Percentiles rank a stretch among this genome's conserved stretches.
Evolutionary conservation across 257 asterid species (phyloP).

Genomic region (Solanum clarkiae): DNA sequence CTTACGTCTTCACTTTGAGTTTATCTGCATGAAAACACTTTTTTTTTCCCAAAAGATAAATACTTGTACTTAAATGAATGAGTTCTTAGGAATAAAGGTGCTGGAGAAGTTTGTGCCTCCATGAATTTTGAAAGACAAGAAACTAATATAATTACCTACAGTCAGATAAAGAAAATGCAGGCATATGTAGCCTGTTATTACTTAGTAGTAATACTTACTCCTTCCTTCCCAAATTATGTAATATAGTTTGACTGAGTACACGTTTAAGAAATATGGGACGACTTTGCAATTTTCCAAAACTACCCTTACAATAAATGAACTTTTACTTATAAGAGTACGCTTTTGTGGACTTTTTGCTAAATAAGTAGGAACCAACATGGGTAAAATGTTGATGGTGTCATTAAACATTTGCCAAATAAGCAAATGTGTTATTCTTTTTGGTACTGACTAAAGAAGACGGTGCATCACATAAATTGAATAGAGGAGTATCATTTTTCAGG

Average conservation of each 20-base stretch:
- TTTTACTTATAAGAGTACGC: too few relatives aligned
- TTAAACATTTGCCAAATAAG: too few relatives aligned
- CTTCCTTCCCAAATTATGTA: not conserved
- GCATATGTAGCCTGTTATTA: not conserved
- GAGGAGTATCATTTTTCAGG: not conserved
- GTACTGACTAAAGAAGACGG: too few relatives aligned
- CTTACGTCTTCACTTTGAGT: not conserved
- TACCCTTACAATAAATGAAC: too few relatives aligned
- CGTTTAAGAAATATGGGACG: too few relatives aligned
- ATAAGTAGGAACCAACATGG: too few relatives aligned
- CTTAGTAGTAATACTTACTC: not conserved
- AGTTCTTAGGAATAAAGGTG: not conserved
- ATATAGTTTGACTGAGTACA: not conserved
- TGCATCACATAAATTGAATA: too few relatives aligned
- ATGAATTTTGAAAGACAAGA: not conserved
- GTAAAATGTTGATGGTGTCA: too few relatives aligned
- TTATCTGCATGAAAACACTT: not conserved
- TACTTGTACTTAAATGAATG: not conserved
- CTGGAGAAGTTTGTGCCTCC: not conserved
- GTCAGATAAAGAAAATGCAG: not conserved
- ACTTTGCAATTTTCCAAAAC: too few relatives aligned
- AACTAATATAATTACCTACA: not conserved
- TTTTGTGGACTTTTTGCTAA: too few relatives aligned
- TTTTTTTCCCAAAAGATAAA: not conserved
- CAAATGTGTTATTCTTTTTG: too few relatives aligned